Base-by-base conservation (phyloP, 805 yeast genomes). In the Yarrowia sp. region DNA sequence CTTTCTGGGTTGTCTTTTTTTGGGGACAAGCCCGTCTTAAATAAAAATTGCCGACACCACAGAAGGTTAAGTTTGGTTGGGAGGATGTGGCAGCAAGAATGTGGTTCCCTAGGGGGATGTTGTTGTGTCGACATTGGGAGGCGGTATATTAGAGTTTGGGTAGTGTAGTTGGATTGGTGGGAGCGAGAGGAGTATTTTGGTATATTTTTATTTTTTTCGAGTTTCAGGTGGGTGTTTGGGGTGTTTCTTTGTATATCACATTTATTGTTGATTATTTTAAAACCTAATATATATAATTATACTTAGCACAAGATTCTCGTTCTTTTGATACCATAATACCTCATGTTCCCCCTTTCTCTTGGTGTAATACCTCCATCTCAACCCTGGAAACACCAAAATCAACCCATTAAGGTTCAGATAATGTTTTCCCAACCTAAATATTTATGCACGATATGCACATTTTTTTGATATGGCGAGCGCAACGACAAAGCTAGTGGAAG, bases 61-160 rank as follows among this genome's bases (percentile, higher is more conserved):
- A 38, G n/a, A 47, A 47, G 55, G 55, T 47, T 47, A 47, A 21
- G 55, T 47, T 31, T 47, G 19, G 35, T 44, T 29, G 51, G 35
- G 35, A 27, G 33, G n/a, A 29, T 18, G 51, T 19, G 35, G 18
- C 33, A 27, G 24, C 51, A 44, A 44, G 51, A 44, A 44, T 44
- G 51, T 39, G 16, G 19, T 13, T 13, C 16, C 10, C n/a, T n/a
- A 12, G 5, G n/a, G 24, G 16, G 29, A 6, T 2, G n/a, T 10
- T 4, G 6, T 3, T 1, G 44, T 8, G 7, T 19, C 24, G 25
- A 5, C 16, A 4, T 13, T 10, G 42, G 24, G 13, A 1, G 42
- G 6, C 6, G 2, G 24, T 2, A 12, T 0, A 22, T 22, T 39
- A 39, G 44, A 18, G 44, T 39, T 39, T 39, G 13, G 6, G 2